Evolutionary conservation across 768 basidiomycete species (phyloP).

Genomic region (Tulasnella sp.): DNA sequence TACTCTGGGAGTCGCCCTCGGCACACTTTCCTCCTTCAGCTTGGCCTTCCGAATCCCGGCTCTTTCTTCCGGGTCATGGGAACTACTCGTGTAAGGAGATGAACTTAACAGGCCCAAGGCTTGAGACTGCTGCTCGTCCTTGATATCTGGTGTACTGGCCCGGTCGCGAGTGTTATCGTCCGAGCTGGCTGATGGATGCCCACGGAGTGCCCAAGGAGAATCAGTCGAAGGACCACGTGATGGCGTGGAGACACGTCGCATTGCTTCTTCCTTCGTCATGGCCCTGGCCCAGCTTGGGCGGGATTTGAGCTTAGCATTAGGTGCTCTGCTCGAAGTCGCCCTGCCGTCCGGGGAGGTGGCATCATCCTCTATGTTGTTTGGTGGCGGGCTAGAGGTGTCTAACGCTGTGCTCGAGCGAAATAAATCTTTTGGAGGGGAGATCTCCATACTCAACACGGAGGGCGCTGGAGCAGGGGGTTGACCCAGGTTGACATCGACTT

Average conservation of each 20-base stretch:
- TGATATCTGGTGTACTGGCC: neutral
- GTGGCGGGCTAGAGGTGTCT: neutral
- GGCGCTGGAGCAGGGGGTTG: neutral
- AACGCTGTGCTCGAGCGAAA: neutral
- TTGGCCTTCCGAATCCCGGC: neutral
- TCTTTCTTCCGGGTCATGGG: too few species aligned
- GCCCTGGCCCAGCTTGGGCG: neutral
- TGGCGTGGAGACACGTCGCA: neutral
- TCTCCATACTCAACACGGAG: neutral
- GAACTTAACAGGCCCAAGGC: neutral
- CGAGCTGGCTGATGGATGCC: neutral
- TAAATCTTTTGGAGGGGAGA: neutral
- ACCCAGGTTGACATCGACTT: neutral
- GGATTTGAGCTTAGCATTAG: neutral
- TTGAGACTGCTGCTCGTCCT: neutral
- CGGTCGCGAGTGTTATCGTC: neutral
- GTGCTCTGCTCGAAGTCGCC: neutral
- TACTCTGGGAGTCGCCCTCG: neutral
- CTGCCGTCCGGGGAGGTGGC: neutral
- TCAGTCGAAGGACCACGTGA: neutral
- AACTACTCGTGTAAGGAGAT: neutral
- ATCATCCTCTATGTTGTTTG: neutral
- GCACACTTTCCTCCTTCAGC: neutral
- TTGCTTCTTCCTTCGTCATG: neutral
- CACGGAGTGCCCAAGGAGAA: neutral